Evolutionary conservation across 1,139 yeast genomes (phyloP).

Genomic region (Hansenula anomala): DNA sequence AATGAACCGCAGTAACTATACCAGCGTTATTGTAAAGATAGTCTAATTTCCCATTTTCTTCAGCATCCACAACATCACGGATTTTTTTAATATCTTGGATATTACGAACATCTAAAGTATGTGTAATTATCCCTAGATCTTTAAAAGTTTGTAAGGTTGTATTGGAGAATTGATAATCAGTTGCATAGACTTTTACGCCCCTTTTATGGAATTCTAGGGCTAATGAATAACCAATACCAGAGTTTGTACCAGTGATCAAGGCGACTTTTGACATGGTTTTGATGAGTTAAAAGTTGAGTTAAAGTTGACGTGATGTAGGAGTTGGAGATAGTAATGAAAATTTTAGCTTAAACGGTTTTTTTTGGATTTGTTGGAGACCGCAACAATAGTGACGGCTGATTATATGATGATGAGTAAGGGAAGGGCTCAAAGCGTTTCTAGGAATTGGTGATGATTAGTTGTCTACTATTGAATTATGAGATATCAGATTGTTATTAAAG

Average conservation of each 20-base stretch:
- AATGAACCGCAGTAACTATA: conserved; percentile 51
- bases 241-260: conserved; percentile 61
- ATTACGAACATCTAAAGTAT: conserved; percentile 44
- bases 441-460: too few species aligned
- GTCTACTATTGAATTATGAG: too few species aligned
- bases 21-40: conserved; percentile 56
- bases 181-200: conserved; percentile 54
- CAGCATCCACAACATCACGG: conserved; percentile 28
- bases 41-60: conserved; percentile 37
- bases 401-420: too few species aligned
- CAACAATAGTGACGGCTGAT: too few species aligned
- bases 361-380: too few species aligned
- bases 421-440: too few species aligned
- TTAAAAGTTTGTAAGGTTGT: conserved; percentile 46
- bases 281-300: background rate
- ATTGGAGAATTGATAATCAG: conserved; percentile 49
- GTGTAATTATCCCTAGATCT: conserved; percentile 21
- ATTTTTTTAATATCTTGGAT: conserved; percentile 41
- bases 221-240: conserved; percentile 61
- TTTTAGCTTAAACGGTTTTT: too few species aligned
- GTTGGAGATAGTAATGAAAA: too few species aligned
- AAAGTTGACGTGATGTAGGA: too few species aligned
- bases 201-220: conserved; percentile 51
- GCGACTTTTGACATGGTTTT: conserved; percentile 28
- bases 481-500: too few species aligned